Evolutionary conservation across 257 asterid species (phyloP).

Genomic region (Ehretia macrophylla): DNA sequence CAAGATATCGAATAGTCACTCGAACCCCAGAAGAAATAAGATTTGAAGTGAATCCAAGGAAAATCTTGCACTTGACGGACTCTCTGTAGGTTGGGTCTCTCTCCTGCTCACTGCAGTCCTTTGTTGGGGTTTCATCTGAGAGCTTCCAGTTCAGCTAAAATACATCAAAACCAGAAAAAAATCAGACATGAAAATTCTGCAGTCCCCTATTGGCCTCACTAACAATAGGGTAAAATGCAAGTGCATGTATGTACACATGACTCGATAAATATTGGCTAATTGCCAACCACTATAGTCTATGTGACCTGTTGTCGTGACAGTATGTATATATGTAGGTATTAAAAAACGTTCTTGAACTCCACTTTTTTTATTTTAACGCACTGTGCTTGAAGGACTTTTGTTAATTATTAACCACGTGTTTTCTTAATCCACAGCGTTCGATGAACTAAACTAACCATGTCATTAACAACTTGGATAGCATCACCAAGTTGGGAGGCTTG

Average conservation of each 20-base stretch:
- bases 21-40: conserved; percentile 90
- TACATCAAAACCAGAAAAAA: conserved; percentile 20
- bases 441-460: conserved; percentile 51
- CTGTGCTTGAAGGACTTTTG: no score
- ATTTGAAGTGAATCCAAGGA: conserved; percentile 91
- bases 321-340: no score
- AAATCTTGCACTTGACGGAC: conserved; percentile 73
- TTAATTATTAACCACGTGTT: no score
- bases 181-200: conserved; percentile 9
- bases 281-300: no score
- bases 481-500: conserved; percentile 96
- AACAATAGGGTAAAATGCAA: no score
- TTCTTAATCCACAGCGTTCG: no score
- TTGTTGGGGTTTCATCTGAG: conserved; percentile 59
- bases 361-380: no score
- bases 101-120: conserved; percentile 69
- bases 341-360: no score
- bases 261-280: no score
- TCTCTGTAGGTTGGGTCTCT: conserved; percentile 49
- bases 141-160: conserved; percentile 96
- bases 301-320: no score
- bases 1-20: conserved; percentile 68
- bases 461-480: conserved; percentile 69
- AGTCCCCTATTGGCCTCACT: no score
- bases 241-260: no score